Base-by-base conservation (phyloP, 495 filamentous ascomycete species). In the Penicillium pulvis region DNA sequence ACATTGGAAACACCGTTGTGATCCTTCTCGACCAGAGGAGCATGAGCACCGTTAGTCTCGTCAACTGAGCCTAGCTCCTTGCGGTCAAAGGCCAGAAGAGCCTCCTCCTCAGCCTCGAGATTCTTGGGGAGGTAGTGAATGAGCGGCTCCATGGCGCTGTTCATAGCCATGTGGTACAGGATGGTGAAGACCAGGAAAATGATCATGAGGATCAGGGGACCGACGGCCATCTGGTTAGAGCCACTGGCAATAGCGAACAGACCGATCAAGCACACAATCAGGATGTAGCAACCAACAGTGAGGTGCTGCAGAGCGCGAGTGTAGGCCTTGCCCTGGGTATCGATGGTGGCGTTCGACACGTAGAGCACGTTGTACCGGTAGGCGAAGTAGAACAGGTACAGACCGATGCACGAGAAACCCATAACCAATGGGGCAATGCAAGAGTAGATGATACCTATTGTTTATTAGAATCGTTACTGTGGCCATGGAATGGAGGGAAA, bases 331-430 rank as follows among this genome's bases (percentile, higher is more conserved):
- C 94, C 94, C 62, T 95, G 91, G 26, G 94, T 97, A 75, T 98
- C 93, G 68, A 97, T 88, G 52, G 80, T 60, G 30, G 88, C 83
- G 66, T 95, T 90, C 51, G 87, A 91, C 51, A 97, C 91, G 73
- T 95, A 98, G 48, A 98, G 82, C 65, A 98, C 70, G 69, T 98
- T 96, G 81, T 98, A 98, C 6, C 92, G 85, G 83, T 90, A 97
- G 54, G 94, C 93, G 48, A 96, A 79, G 75, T 97, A 97, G 75
- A 98, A 91, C 54, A 97, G 79, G 54, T 82, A 86, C 57, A 98
- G 80, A 56, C 90, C 93, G 51, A 97, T 79, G 19, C 87, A 86
- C 35, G 89, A 89, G 73, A 97, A 97, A 23, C 87, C 91, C 46
- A 97, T 78, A 65, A 98, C 89, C 44, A 98, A 75, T 0, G 94